Conservation (phyloP, 1,284 basidiomycete species). For the Heliocybe sulcata region DNA sequence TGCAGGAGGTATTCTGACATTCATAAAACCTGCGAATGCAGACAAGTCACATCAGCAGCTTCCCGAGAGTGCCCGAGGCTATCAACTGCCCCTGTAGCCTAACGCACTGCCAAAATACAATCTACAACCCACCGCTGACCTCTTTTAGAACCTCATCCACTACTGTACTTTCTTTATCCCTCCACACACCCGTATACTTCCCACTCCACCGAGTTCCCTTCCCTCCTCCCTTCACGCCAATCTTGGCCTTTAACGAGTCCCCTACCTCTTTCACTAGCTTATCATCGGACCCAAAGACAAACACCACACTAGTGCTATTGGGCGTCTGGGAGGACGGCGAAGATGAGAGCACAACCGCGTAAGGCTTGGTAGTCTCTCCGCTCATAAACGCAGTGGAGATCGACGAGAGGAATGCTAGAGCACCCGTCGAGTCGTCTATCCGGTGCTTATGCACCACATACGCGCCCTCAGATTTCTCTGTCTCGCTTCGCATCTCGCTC, state of each 20-base stretch:
- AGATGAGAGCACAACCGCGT: slow-evolving; percentile 53
- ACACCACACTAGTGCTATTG: slow-evolving; percentile 18
- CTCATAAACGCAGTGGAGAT: slow-evolving; percentile 44
- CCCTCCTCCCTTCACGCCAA: slow-evolving; percentile 2
- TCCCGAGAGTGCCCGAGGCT: too few relatives aligned
- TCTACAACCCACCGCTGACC: neutral
- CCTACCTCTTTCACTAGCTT: slow-evolving; percentile 1
- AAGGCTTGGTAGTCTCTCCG: slow-evolving; percentile 24
- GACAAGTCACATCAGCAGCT: too few relatives aligned
- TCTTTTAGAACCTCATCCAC: neutral
- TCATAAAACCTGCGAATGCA: too few relatives aligned
- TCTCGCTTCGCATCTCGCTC: slow-evolving; percentile 26
- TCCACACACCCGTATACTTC: slow-evolving; percentile 4
- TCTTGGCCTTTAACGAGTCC: neutral
- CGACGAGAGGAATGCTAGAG: slow-evolving; percentile 53
- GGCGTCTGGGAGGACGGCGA: slow-evolving; percentile 48
- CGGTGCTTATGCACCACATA: slow-evolving; percentile 44
- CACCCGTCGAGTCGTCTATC: slow-evolving; percentile 52
- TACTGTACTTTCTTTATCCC: neutral
- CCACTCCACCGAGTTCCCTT: slow-evolving; percentile 3
- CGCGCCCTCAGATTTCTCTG: slow-evolving; percentile 17
- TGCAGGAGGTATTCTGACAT: too few relatives aligned
- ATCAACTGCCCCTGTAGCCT: too few relatives aligned
- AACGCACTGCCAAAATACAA: too few relatives aligned
- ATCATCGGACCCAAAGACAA: slow-evolving; percentile 1